Evolutionary conservation across 139 green algal genomes (phyloP), one percentile per base, ranked within the genome.

Genomic region (Picochlorum costavermella): DNA sequence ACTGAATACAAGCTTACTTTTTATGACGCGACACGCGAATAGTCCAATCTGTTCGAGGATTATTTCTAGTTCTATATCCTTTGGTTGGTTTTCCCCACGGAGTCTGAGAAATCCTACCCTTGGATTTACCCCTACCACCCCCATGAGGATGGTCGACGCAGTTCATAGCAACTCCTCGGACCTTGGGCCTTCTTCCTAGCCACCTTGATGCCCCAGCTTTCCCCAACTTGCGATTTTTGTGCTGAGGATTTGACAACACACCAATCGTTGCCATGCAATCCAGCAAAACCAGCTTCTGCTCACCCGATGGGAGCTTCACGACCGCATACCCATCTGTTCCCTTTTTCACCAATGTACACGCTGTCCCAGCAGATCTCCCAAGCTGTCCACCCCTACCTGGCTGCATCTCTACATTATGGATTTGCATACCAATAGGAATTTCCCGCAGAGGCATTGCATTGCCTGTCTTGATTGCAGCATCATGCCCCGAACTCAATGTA

Each of bases 101-200:
- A 14, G 88, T 80, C 64, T 89, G 75, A 69, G 77, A 53, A 75
- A 91, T 67, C 76, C 89, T 82, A 13, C 90, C 89, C 67, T 89
- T 90, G 13, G 69, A 84, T 75, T 88, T 91, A 49, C 82, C 85
- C 49, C 77, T 75, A 29, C 89, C 80, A 20, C 89, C 90, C 28
- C 88, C 90, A 60, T 92, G 84, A 6, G 92, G 92, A 71, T 98
- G 92, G 63, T 98, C 92, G 30, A 96, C 79, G 5, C 85, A 78
- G 68, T 98, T 98, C 90, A 96, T 98, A 31, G 91, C 90, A 44
- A 96, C 78, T 63, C 91, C 92, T 5, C 91, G 75, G 61, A 90
- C 81, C 13, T 26, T 72, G 8, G 83, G 74, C 61, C 82, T 68
- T 37, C 76, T 56, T 44, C 85, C 85, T 6, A 67, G 44, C 77